A percentile compares a stretch with the other conserved stretches of the same genome.
phyloP scores from a whole-genome alignment of 805 yeast genomes.

The Starmerella bombicola region DNA sequence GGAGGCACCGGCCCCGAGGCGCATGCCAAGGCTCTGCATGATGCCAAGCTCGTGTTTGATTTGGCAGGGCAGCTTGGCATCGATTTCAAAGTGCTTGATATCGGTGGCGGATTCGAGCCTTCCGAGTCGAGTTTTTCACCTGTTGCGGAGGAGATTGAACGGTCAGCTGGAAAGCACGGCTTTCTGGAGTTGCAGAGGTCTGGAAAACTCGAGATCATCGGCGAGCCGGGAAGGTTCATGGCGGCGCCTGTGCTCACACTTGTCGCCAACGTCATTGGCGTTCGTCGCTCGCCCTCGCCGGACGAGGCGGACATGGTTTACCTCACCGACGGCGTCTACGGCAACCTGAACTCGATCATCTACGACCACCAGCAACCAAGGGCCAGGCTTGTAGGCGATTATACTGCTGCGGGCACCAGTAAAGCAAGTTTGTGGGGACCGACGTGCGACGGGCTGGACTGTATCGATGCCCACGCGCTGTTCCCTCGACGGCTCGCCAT shows the following conservation, averaged over 20 bases:
- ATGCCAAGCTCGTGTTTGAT: conserved; percentile 58
- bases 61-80: conserved; percentile 39
- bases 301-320: conserved; percentile 51
- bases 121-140: conserved; percentile 49
- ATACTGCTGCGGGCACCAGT: conserved; percentile 20
- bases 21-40: conserved; percentile 34
- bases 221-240: conserved; percentile 90
- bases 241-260: conserved; percentile 76
- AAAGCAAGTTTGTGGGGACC: conserved; percentile 85
- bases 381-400: conserved; percentile 47
- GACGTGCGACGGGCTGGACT: conserved; percentile 92
- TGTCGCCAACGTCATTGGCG: conserved; percentile 77
- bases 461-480: conserved; percentile 43
- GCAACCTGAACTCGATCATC: conserved; percentile 84
- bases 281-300: conserved; percentile 37
- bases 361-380: conserved; percentile 80
- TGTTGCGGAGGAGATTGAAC: conserved; percentile 36
- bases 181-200: conserved; percentile 41
- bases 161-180: conserved; percentile 34
- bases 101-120: conserved; percentile 85
- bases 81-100: conserved; percentile 49
- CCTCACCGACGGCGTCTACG: conserved; percentile 90
- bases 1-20: conserved; percentile 65
- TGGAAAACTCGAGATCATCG: conserved; percentile 41
- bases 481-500: conserved; percentile 52